Conservation (phyloP, 352 stramenopile species). For the Globisporangium canariense region DNA sequence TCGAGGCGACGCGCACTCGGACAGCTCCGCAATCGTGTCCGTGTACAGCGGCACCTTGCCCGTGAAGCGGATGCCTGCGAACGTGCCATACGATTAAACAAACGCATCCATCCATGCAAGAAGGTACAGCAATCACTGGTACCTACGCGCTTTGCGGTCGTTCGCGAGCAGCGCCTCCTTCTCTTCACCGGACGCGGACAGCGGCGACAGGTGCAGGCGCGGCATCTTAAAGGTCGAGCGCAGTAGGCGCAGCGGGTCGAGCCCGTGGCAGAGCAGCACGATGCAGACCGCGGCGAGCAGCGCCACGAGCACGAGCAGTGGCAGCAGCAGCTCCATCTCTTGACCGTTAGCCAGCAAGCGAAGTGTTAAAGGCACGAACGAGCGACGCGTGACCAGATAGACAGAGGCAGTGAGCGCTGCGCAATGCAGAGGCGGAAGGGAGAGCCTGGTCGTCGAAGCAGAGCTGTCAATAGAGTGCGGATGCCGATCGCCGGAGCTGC, state of each 20-base stretch:
- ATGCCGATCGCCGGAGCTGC: too few relatives aligned
- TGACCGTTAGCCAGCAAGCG: background rate
- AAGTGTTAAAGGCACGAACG: background rate
- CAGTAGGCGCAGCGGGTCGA: slow-evolving; percentile 60
- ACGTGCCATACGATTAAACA: background rate
- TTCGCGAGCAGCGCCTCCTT: slow-evolving; percentile 44
- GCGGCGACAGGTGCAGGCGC: slow-evolving; percentile 33
- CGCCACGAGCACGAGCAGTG: slow-evolving; percentile 33
- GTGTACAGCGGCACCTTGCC: slow-evolving; percentile 69
- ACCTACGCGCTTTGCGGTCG: slow-evolving; percentile 36
- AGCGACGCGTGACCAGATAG: background rate
- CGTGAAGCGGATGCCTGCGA: slow-evolving; percentile 44
- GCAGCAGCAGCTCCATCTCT: slow-evolving; percentile 37
- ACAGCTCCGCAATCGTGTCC: slow-evolving; percentile 54
- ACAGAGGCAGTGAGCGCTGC: background rate
- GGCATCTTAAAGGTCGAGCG: slow-evolving; percentile 60
- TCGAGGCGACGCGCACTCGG: slow-evolving; percentile 26
- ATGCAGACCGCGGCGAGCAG: slow-evolving; percentile 38
- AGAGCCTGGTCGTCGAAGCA: background rate
- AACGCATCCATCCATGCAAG: background rate
- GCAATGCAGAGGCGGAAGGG: too few relatives aligned
- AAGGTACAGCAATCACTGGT: background rate
- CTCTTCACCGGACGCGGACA: slow-evolving; percentile 42
- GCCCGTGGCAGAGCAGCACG: slow-evolving; percentile 46
- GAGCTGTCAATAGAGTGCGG: background rate